Evolutionary conservation across 139 green algal genomes (phyloP), one percentile per base, ranked within the genome.

Genomic region (Zygnema cylindricum): DNA sequence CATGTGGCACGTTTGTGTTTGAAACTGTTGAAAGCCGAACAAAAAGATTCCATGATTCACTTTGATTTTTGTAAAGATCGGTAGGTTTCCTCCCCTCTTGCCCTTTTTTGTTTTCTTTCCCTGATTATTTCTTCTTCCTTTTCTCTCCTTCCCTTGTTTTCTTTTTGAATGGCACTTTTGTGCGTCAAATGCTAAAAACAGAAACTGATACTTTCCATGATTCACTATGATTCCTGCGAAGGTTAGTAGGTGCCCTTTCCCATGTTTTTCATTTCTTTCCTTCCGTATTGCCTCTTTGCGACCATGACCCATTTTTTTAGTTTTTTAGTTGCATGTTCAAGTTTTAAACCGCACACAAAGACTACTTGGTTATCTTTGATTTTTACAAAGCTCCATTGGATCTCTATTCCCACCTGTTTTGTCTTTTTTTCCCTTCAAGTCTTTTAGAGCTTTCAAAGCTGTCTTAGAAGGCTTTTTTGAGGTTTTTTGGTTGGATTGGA

Each of bases 41-140:
- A 35, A 32, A 84, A 41, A 16, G 7, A 2, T 43, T 54, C 33
- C 35, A 86, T 86, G 79, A 11, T 86, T 11, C 23, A 38, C 3
- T 86, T 41, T 43, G 79, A 86, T 1, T 41, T 43, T 7, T 86
- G 79, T 43, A 77, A 86, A 25, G 41, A 86, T 1, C 75, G 79
- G 79, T 86, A 2, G 3, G 79, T 63, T 63, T 63, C 16, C n/a
- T n/a, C n/a, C n/a, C n/a, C n/a, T n/a, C n/a, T n/a, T n/a, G n/a
- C n/a, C n/a, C n/a, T n/a, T n/a, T n/a, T n/a, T n/a, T n/a, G n/a
- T n/a, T n/a, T n/a, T n/a, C n/a, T n/a, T n/a, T n/a, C n/a, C n/a
- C n/a, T n/a, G n/a, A n/a, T n/a, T n/a, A n/a, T n/a, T n/a, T n/a
- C n/a, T n/a, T n/a, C n/a, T n/a, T n/a, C n/a, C n/a, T n/a, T n/a